Conservation (phyloP, 208 protist species). For the Leptomonas pyrrhocoris region DNA sequence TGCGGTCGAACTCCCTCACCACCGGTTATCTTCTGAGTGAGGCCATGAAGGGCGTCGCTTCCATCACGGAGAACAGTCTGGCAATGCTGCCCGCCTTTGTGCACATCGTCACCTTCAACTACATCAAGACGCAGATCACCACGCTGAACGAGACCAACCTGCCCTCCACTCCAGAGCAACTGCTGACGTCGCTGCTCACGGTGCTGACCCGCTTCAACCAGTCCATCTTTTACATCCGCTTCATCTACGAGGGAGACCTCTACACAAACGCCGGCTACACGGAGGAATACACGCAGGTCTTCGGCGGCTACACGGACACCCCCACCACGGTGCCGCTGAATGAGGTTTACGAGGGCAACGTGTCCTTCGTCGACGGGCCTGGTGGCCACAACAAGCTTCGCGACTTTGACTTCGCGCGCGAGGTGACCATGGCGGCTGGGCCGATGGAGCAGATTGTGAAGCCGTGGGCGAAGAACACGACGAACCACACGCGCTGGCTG, state of each 20-base stretch:
- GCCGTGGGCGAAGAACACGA: conserved; percentile 38
- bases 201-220: conserved; percentile 44
- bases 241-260: conserved; percentile 34
- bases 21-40: conserved; percentile 51
- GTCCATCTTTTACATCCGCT: conserved; percentile 44
- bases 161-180: conserved; percentile 16
- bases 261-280: conserved; percentile 41
- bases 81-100: conserved; percentile 60
- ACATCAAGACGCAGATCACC: conserved; percentile 43
- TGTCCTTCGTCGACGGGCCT: conserved; percentile 16
- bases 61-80: conserved; percentile 51
- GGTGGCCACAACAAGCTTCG: conserved; percentile 11
- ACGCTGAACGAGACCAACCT: conserved; percentile 35
- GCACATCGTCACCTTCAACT: conserved; percentile 60
- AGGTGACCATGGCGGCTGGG: conserved; percentile 17
- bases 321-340: conserved; percentile 20
- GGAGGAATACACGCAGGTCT: conserved; percentile 24
- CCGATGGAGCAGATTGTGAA: conserved; percentile 50
- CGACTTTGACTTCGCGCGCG: conserved; percentile 25
- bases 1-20: conserved; percentile 39
- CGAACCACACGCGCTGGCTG: conserved; percentile 39
- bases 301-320: conserved; percentile 23
- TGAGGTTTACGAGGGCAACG: conserved; percentile 28
- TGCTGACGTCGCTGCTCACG: conserved; percentile 39
- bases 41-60: conserved; percentile 49